Evolutionary conservation across 129 eudicot genomes (phyloP), one percentile per base, ranked within the genome.

Genomic region (Artemisia tridentata): DNA sequence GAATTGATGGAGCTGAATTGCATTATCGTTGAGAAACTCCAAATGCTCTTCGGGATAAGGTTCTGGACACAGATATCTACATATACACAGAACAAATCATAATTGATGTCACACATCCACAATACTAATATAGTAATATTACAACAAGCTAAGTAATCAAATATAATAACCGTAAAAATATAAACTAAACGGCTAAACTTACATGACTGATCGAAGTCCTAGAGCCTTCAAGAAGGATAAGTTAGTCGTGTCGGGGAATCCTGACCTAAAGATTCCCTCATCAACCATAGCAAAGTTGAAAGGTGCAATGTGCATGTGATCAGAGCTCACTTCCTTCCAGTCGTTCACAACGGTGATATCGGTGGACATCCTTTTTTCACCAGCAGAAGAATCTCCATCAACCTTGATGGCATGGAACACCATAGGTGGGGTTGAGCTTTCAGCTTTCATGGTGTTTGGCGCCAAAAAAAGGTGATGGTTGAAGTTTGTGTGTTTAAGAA

Each of bases 281-380:
- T 87, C 93, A 63, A 84, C 93, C 75, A 81, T 73, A 5, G 85
- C 74, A 54, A 84, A 84, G 66, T 81, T 84, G 27, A 81, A 34
- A 8, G 89, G 93, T 53, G 93, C 43, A 57, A 57, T 57, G 34
- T 71, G 66, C 11, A 38, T 38, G 45, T 7, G 10, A 38, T 38
- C 45, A 38, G 45, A 8, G 45, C 45, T 38, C 11, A 38, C 11
- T 38, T 38, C 45, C 45, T 38, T 38, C 45, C 45, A 38, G 45
- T 38, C 45, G 45, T 38, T 38, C 45, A 38, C 45, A 38, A 38
- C 45, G 11, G 45, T 38, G 45, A 38, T 38, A 38, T 38, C 45
- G 11, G 10, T 38, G 45, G 45, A 38, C 11, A 38, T 38, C 45
- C 2, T 38, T 38, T 56, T 71, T 43, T 71, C 67, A 58, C 53